Evolutionary conservation across 352 stramenopile genomes (phyloP).

Genomic region (Globisporangium recalcitrans): DNA sequence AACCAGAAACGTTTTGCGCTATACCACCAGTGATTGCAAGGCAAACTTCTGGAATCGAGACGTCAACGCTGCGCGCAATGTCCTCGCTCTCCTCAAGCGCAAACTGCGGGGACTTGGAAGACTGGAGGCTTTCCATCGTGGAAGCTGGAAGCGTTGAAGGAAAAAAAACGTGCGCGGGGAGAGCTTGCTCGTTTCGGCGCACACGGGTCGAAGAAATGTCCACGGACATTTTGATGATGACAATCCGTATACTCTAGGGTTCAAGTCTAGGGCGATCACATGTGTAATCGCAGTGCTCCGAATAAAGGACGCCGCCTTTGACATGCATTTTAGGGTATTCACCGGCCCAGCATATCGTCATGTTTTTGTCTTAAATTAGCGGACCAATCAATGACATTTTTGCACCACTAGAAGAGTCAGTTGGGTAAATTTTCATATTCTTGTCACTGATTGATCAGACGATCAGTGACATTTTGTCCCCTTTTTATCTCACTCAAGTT

Average conservation of each 20-base stretch:
- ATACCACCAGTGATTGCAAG: neutral
- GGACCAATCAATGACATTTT: too few relatives aligned
- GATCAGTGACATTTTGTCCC: too few relatives aligned
- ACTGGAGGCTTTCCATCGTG: neutral
- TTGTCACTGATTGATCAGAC: too few relatives aligned
- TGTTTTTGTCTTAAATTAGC: too few relatives aligned
- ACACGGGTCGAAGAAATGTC: neutral
- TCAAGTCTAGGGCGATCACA: neutral
- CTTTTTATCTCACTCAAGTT: too few relatives aligned
- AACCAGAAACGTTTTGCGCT: neutral
- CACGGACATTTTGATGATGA: neutral
- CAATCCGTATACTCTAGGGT: neutral
- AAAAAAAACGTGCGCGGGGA: slow-evolving; percentile 2
- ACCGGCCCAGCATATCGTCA: too few relatives aligned
- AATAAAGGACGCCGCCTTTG: neutral
- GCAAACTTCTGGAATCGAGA: slow-evolving; percentile 4
- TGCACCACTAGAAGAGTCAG: too few relatives aligned
- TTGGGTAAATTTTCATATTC: too few relatives aligned
- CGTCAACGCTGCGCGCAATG: slow-evolving; percentile 1
- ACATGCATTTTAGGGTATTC: slow-evolving; percentile 6
- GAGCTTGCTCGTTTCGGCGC: neutral
- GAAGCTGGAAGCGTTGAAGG: neutral
- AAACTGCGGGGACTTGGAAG: neutral
- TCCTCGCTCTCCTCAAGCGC: neutral
- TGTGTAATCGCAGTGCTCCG: slow-evolving; percentile 1